Evolutionary conservation across 2,329 filamentous ascomycete genomes (phyloP).

Genomic region (Parastagonospora avenae): DNA sequence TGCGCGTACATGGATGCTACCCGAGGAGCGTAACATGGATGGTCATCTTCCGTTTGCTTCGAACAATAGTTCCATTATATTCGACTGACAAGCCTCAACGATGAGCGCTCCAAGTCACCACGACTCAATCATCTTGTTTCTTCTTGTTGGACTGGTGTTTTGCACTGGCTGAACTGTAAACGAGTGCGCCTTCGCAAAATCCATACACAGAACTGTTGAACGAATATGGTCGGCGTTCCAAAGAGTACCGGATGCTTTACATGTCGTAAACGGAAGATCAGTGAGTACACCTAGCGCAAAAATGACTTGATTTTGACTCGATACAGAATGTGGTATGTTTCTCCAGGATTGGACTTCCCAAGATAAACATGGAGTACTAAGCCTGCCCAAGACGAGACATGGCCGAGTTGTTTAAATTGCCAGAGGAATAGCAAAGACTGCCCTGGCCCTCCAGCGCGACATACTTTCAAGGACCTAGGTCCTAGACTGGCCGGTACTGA

Average conservation of each 20-base stretch:
- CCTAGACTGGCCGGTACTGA: constrained; percentile 17
- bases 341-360: not conserved
- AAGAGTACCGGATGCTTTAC: constrained; percentile 42
- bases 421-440: constrained; percentile 41
- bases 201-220: not conserved
- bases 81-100: not conserved
- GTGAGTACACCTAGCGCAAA: constrained; percentile 18
- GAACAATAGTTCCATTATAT: constrained; percentile 5
- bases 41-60: constrained; percentile 8
- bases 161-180: not conserved
- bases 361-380: constrained; percentile 12
- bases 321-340: constrained; percentile 25
- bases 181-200: not conserved
- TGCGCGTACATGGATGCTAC: constrained; percentile 5
- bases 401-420: constrained; percentile 42
- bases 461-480: constrained; percentile 40
- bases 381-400: constrained; percentile 37
- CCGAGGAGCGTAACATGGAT: constrained; percentile 10
- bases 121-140: too few relatives aligned
- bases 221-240: constrained; percentile 41
- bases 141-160: not conserved
- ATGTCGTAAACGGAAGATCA: constrained; percentile 42
- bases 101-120: not conserved
- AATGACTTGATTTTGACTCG: constrained; percentile 10
- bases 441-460: constrained; percentile 40